These are phyloP conservation scores for Botryotinia convoluta DNA, from an alignment of 2,329 filamentous ascomycete genomes.

Conservation along the genomic window DNA sequence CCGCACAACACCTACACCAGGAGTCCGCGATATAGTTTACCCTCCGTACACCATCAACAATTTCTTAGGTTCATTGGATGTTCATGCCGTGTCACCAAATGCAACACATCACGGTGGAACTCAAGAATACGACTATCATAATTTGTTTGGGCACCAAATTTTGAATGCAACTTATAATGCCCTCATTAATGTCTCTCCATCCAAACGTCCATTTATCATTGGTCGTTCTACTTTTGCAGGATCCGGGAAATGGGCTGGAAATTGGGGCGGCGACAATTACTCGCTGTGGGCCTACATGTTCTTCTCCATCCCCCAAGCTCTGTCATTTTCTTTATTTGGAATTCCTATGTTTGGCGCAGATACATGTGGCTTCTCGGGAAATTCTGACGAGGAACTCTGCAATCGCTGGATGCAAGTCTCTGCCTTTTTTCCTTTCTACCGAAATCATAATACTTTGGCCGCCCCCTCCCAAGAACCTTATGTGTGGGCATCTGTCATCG, in stretches of 20 bases:
- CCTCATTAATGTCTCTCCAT: slow-evolving; percentile 42
- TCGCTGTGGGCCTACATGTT: slow-evolving; percentile 72
- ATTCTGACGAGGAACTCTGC: slow-evolving; percentile 67
- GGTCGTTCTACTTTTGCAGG: slow-evolving; percentile 79
- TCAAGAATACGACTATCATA: slow-evolving; percentile 80
- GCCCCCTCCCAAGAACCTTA: slow-evolving; percentile 69
- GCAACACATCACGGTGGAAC: slow-evolving; percentile 72
- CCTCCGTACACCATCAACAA: slow-evolving; percentile 78
- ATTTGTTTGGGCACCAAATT: slow-evolving; percentile 72
- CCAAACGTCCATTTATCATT: slow-evolving; percentile 79
- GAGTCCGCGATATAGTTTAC: slow-evolving; percentile 64
- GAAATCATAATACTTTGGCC: slow-evolving; percentile 68
- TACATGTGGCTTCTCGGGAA: slow-evolving; percentile 68
- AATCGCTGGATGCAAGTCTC: slow-evolving; percentile 70
- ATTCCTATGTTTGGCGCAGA: slow-evolving; percentile 76
- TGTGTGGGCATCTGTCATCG: slow-evolving; percentile 62
- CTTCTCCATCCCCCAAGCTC: slow-evolving; percentile 73
- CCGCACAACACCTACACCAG: slow-evolving; percentile 59
- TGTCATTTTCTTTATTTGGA: slow-evolving; percentile 71
- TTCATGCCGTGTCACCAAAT: slow-evolving; percentile 72
- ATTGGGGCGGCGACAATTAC: slow-evolving; percentile 78
- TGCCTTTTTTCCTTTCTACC: slow-evolving; percentile 76
- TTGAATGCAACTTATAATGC: slow-evolving; percentile 67
- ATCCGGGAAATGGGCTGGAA: slow-evolving; percentile 70
- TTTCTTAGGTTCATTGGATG: slow-evolving; percentile 67